Base-by-base conservation (phyloP, 75 land plant species). In the Ceratopteris richardii region DNA sequence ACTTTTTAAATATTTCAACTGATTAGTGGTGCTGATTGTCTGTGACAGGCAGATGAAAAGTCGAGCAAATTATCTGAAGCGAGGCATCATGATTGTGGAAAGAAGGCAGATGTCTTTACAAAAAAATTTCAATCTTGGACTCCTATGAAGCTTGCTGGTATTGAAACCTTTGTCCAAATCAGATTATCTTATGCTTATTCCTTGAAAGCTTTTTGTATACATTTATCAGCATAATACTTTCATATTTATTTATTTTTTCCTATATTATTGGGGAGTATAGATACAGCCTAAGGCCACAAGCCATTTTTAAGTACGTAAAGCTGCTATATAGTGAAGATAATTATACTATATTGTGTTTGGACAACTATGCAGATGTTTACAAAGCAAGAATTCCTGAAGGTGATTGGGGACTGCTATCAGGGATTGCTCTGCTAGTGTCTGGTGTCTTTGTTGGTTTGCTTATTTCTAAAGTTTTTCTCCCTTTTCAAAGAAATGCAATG, bases 141-240 rank as follows among this genome's bases (percentile, higher is more conserved):
- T 5, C 50, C 50, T 3, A 46, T 21, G 50, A 46, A 46, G 50
- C 22, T 46, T 46, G 50, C 50, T 18, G 50, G 50, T 46, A 46
- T 21, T 40, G 14, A n/a, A n/a, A n/a, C n/a, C n/a, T n/a, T n/a
- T n/a, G n/a, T n/a, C n/a, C n/a, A n/a, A n/a, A n/a, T n/a, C n/a
- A n/a, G n/a, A n/a, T n/a, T n/a, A n/a, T n/a, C n/a, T n/a, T n/a
- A n/a, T n/a, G n/a, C n/a, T n/a, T n/a, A n/a, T n/a, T n/a, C n/a
- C n/a, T n/a, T n/a, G n/a, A n/a, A n/a, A n/a, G n/a, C n/a, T n/a
- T n/a, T n/a, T n/a, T n/a, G n/a, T n/a, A n/a, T n/a, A n/a, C n/a
- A n/a, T n/a, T n/a, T n/a, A n/a, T n/a, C n/a, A n/a, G n/a, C n/a
- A n/a, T n/a, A n/a, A n/a, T n/a, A n/a, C n/a, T n/a, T n/a, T n/a